Conservation (phyloP, 805 yeast genomes). For the Zygoascus biomembranicola region DNA sequence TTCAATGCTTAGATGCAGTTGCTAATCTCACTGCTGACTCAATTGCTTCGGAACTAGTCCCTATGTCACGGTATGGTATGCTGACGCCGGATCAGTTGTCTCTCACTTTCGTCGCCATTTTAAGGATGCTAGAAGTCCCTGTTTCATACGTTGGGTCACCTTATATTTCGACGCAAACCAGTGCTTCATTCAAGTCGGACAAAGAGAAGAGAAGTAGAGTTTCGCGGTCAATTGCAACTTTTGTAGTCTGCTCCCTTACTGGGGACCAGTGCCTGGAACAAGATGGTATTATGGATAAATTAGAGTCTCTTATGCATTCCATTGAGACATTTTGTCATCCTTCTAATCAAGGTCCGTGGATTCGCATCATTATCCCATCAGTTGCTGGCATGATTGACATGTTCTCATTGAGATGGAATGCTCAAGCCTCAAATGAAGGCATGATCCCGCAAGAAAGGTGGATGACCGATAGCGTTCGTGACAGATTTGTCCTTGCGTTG, state of each 20-base stretch:
- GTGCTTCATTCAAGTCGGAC: conserved; percentile 16
- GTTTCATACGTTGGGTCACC: conserved; percentile 39
- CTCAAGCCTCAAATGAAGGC: conserved; percentile 26
- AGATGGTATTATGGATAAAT: conserved; percentile 42
- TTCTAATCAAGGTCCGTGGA: conserved; percentile 88
- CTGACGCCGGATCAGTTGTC: conserved; percentile 55
- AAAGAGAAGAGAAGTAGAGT: conserved; percentile 16
- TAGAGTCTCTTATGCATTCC: conserved; percentile 54
- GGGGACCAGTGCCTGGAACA: conserved; percentile 37
- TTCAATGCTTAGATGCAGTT: conserved; percentile 54
- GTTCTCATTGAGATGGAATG: conserved; percentile 29
- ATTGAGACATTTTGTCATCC: conserved; percentile 84
- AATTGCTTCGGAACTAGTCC: conserved; percentile 25
- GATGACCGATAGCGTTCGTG: conserved; percentile 21
- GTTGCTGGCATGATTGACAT: conserved; percentile 45
- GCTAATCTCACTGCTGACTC: conserved; percentile 46
- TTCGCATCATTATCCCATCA: conserved; percentile 56
- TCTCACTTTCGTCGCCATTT: conserved; percentile 43
- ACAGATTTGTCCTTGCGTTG: conserved; percentile 43
- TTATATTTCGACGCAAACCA: conserved; percentile 21
- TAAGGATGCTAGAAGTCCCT: conserved; percentile 38
- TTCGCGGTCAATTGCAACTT: conserved; percentile 35
- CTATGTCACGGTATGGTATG: conserved; percentile 50
- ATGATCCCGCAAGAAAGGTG: conserved; percentile 20
- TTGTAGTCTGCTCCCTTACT: conserved; percentile 53